These are phyloP conservation scores for Pythium coloratum DNA, from an alignment of 352 stramenopile species.

Conservation along the genomic window DNA sequence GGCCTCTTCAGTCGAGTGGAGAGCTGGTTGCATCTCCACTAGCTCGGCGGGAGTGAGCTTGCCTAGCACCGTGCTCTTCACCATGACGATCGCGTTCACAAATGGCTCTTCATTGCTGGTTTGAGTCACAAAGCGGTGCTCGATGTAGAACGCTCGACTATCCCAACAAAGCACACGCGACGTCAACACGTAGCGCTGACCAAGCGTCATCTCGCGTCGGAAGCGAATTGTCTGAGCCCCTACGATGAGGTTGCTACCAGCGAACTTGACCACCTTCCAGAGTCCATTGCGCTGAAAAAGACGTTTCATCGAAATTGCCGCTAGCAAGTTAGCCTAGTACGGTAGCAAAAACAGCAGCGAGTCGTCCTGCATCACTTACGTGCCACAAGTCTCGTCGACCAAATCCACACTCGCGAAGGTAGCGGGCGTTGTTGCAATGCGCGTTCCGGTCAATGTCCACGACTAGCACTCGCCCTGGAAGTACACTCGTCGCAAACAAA, in stretches of 20 bases:
- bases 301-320: background rate
- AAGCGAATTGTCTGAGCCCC: slow-evolving; percentile 81
- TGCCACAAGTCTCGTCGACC: slow-evolving; percentile 76
- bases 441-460: slow-evolving; percentile 80
- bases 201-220: slow-evolving; percentile 70
- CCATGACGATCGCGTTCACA: slow-evolving; percentile 73
- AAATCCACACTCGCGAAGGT: slow-evolving; percentile 78
- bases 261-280: slow-evolving; percentile 52
- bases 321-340: too few relatives aligned
- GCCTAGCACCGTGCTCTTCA: slow-evolving; percentile 81
- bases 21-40: slow-evolving; percentile 43
- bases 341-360: too few relatives aligned
- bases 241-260: slow-evolving; percentile 70
- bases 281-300: slow-evolving; percentile 47
- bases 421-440: slow-evolving; percentile 83
- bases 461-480: slow-evolving; percentile 49
- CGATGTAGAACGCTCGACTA: slow-evolving; percentile 75
- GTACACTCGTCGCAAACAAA: slow-evolving; percentile 49
- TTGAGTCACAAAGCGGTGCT: slow-evolving; percentile 73
- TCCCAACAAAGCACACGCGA: slow-evolving; percentile 75
- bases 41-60: slow-evolving; percentile 47
- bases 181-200: slow-evolving; percentile 60
- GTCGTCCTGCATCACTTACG: slow-evolving; percentile 31
- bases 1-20: slow-evolving; percentile 27
- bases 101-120: slow-evolving; percentile 34